Conservation (phyloP, 768 basidiomycete species). For the Naganishia antarctica region DNA sequence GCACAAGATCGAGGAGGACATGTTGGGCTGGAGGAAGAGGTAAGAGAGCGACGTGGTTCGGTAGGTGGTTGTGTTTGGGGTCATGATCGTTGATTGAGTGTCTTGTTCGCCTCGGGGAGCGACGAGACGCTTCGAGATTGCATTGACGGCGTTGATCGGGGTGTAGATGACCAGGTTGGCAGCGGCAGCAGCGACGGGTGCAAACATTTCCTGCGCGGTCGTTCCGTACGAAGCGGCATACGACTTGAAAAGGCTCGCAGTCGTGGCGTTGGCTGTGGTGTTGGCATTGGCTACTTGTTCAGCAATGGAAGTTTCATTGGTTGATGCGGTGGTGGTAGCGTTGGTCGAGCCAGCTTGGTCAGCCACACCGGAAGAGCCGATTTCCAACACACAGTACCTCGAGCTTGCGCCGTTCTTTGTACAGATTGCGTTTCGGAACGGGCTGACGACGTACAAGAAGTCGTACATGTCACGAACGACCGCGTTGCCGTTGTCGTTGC, state of each 20-base stretch:
- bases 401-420: constrained; percentile 64
- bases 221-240: constrained; percentile 30
- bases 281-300: constrained; percentile 53
- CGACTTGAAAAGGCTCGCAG: constrained; percentile 33
- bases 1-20: constrained; percentile 36
- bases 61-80: constrained; percentile 56
- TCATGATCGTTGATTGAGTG: constrained; percentile 38
- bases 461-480: constrained; percentile 69
- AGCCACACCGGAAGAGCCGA: constrained; percentile 44
- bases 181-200: constrained; percentile 42
- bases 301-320: constrained; percentile 19
- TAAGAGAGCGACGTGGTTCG: constrained; percentile 58
- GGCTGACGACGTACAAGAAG: constrained; percentile 65
- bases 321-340: constrained; percentile 27
- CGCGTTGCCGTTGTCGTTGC: constrained; percentile 28
- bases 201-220: constrained; percentile 24
- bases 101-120: constrained; percentile 21
- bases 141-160: constrained; percentile 30
- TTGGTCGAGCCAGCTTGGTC: constrained; percentile 21
- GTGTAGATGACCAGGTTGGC: constrained; percentile 39
- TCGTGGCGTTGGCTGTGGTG: constrained; percentile 41
- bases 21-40: constrained; percentile 64
- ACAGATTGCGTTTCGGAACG: constrained; percentile 67
- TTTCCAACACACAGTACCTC: constrained; percentile 62
- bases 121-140: constrained; percentile 32